A percentile compares a stretch with the other conserved stretches of the same genome.
phyloP scores from a whole-genome alignment of 768 basidiomycete species.

The Mycena chlorophos region DNA sequence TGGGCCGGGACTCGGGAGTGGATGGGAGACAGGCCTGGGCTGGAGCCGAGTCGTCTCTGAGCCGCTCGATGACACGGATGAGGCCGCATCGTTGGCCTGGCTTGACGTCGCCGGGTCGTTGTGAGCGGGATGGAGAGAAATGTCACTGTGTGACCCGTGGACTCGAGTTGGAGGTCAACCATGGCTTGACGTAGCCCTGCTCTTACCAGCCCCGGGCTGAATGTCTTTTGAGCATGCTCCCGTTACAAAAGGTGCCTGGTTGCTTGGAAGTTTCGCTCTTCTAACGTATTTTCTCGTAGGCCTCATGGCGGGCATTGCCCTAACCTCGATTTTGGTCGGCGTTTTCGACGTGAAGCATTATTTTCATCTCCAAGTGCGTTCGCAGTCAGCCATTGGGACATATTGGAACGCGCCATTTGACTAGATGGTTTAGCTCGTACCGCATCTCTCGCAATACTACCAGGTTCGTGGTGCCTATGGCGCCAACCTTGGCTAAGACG shows the following conservation, averaged over 20 bases:
- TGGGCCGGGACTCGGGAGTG: too few relatives aligned
- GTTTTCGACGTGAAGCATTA: constrained; percentile 88
- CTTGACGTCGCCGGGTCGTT: too few relatives aligned
- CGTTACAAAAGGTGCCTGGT: constrained; percentile 72
- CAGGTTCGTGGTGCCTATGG: constrained; percentile 54
- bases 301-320: constrained; percentile 69
- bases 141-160: too few relatives aligned
- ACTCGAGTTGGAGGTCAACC: too few relatives aligned
- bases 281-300: constrained; percentile 43
- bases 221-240: constrained; percentile 86
- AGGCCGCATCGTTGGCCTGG: too few relatives aligned
- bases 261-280: background rate
- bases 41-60: too few relatives aligned
- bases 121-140: too few relatives aligned
- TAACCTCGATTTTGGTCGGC: constrained; percentile 72
- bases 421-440: constrained; percentile 58
- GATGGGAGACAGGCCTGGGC: too few relatives aligned
- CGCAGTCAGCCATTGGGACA: background rate
- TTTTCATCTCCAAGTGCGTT: constrained; percentile 74
- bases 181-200: background rate
- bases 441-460: constrained; percentile 86
- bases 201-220: background rate
- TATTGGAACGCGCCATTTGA: constrained; percentile 16
- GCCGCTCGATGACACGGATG: too few relatives aligned
- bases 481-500: constrained; percentile 5